Evolutionary conservation across 805 yeast genomes (phyloP).

Genomic region (Metschnikowia santaceciliae): DNA sequence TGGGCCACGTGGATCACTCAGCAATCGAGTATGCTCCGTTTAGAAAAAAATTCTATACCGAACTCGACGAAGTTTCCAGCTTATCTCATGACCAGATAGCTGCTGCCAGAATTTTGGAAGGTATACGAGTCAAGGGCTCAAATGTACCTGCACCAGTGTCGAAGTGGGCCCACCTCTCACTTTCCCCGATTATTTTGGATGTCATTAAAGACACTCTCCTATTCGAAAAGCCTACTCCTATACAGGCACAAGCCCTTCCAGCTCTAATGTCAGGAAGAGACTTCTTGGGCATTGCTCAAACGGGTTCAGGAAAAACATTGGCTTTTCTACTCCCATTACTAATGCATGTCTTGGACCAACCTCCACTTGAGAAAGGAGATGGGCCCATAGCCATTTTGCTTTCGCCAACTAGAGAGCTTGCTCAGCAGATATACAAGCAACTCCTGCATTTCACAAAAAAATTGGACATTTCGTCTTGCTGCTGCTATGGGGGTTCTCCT

Average conservation of each 20-base stretch:
- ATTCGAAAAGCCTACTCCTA: conserved; percentile 71
- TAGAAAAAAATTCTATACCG: conserved; percentile 58
- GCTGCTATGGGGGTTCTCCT: conserved; percentile 91
- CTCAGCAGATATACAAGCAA: conserved; percentile 75
- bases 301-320: conserved; percentile 95
- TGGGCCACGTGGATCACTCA: conserved; percentile 46
- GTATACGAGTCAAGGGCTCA: conserved; percentile 62
- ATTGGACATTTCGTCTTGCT: conserved; percentile 51
- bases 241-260: conserved; percentile 89
- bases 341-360: conserved; percentile 77
- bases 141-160: conserved; percentile 60
- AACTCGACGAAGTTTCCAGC: conserved; percentile 48
- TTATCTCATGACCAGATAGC: conserved; percentile 55
- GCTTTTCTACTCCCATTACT: conserved; percentile 82
- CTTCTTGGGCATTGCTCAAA: conserved; percentile 89
- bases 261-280: conserved; percentile 87
- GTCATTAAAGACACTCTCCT: conserved; percentile 47
- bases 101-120: conserved; percentile 52
- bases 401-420: conserved; percentile 92
- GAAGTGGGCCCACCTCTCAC: conserved; percentile 79
- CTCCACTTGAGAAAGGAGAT: conserved; percentile 46
- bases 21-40: conserved; percentile 49
- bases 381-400: conserved; percentile 79
- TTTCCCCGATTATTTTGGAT: conserved; percentile 55
- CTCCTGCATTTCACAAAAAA: conserved; percentile 53